Percentiles rank a stretch among this genome's conserved stretches.
phyloP scores from a whole-genome alignment of 345 rosid species.

The Odontarrhena argentea region DNA sequence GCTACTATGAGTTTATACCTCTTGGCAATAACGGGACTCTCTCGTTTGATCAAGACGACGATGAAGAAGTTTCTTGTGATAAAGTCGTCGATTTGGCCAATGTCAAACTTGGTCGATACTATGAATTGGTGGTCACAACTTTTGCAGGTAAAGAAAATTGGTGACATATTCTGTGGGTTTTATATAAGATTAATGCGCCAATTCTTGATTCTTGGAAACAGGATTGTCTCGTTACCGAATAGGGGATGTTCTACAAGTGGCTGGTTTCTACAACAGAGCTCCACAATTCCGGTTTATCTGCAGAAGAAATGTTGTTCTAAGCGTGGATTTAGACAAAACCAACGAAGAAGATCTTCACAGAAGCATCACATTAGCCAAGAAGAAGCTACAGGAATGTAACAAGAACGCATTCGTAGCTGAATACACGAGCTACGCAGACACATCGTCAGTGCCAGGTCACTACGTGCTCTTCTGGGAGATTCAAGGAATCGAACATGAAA shows the following conservation, averaged over 20 bases:
- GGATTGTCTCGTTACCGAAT: constrained; percentile 81
- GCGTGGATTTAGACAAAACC: constrained; percentile 89
- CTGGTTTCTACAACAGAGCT: constrained; percentile 75
- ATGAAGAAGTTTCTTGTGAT: constrained; percentile 42
- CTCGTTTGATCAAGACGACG: constrained; percentile 51
- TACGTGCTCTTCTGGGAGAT: constrained; percentile 92
- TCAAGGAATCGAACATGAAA: constrained; percentile 11
- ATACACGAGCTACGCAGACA: constrained; percentile 82
- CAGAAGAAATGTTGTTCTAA: constrained; percentile 76
- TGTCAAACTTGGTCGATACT: constrained; percentile 73
- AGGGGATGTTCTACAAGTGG: constrained; percentile 86
- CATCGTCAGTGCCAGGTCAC: constrained; percentile 79
- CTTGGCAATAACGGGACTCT: constrained; percentile 58
- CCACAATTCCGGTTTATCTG: constrained; percentile 85
- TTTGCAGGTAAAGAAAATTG: constrained; percentile 54
- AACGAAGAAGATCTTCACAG: constrained; percentile 86
- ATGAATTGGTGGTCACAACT: constrained; percentile 87
- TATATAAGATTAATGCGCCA: not conserved
- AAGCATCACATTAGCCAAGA: constrained; percentile 71
- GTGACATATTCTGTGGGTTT: not conserved
- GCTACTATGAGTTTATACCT: constrained; percentile 80
- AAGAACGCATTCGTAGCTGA: constrained; percentile 68
- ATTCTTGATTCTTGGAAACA: constrained; percentile 23
- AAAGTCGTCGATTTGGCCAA: constrained; percentile 62
- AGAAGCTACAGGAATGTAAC: constrained; percentile 36